Conservation (phyloP, 768 basidiomycete species). For the Panus rudis region DNA sequence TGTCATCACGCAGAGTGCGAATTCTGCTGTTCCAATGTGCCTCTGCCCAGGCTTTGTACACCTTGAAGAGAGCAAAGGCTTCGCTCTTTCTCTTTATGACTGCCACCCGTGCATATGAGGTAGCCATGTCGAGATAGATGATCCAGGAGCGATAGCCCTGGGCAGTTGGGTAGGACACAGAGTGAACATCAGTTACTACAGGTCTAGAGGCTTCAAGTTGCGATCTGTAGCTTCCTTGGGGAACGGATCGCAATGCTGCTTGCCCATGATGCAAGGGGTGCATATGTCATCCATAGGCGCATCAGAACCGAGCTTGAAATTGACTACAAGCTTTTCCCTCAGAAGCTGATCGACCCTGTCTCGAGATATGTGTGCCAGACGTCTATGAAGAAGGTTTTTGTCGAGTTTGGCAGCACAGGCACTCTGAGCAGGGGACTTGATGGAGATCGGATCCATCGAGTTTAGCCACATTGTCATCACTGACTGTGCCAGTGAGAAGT, state of each 20-base stretch:
- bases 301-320: neutral
- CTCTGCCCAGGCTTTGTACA: slow-evolving; percentile 25
- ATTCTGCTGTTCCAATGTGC: slow-evolving; percentile 14
- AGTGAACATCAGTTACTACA: neutral
- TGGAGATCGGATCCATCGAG: neutral
- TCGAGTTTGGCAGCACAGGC: neutral
- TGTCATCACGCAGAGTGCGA: slow-evolving; percentile 16
- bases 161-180: slow-evolving; percentile 1
- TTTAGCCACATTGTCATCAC: neutral
- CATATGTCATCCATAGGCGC: slow-evolving; percentile 6
- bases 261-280: slow-evolving; percentile 17
- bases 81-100: slow-evolving; percentile 18
- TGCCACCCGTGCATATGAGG: slow-evolving; percentile 3
- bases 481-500: neutral
- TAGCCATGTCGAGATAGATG: slow-evolving; percentile 8
- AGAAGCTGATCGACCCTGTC: neutral
- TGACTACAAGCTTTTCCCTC: neutral
- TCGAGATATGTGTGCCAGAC: neutral
- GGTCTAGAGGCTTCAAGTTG: neutral
- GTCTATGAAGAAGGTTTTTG: neutral
- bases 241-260: slow-evolving; percentile 13
- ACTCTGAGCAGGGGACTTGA: too few relatives aligned
- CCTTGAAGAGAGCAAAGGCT: slow-evolving; percentile 19
- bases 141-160: slow-evolving; percentile 7
- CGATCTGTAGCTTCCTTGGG: neutral